phyloP scores from a whole-genome alignment of 1,284 basidiomycete genomes.

The Peniophora sp. region DNA sequence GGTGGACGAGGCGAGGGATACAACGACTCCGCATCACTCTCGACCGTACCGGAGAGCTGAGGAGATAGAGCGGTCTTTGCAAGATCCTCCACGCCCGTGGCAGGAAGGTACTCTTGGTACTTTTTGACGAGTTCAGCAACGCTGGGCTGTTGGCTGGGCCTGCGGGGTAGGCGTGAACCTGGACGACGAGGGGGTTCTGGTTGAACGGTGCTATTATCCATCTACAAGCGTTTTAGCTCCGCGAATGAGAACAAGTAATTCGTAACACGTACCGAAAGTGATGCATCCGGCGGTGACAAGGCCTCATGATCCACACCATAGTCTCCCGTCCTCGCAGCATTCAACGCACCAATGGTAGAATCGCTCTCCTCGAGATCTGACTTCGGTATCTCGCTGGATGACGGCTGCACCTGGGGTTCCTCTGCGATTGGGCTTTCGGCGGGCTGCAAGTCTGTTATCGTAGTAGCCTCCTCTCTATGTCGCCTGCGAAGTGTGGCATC shows the following conservation, averaged over 20 bases:
- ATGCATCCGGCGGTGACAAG: not conserved
- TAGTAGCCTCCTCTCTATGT: conserved; percentile 6
- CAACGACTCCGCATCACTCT: conserved; percentile 64
- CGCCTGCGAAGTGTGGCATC: conserved; percentile 3
- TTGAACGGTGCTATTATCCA: conserved; percentile 7
- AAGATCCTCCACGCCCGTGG: conserved; percentile 63
- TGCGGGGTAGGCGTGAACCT: conserved; percentile 67
- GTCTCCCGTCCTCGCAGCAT: conserved; percentile 24
- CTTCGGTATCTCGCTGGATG: conserved; percentile 9
- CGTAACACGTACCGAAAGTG: not conserved
- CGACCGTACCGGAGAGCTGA: conserved; percentile 40
- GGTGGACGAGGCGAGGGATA: conserved; percentile 20
- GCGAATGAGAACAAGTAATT: not conserved
- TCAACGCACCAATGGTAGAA: conserved; percentile 79
- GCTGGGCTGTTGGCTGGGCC: conserved; percentile 47
- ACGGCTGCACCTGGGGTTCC: conserved; percentile 5
- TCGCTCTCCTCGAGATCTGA: conserved; percentile 69
- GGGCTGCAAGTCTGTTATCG: not conserved
- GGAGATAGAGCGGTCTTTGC: conserved; percentile 61
- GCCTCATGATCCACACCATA: not conserved
- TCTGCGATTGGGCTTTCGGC: conserved; percentile 1
- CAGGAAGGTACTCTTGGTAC: conserved; percentile 70
- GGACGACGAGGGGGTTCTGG: not conserved
- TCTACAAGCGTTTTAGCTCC: conserved; percentile 1
- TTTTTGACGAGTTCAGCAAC: conserved; percentile 83